Conservation (phyloP, 257 asterid species). For the Solanum ossicruentum region DNA sequence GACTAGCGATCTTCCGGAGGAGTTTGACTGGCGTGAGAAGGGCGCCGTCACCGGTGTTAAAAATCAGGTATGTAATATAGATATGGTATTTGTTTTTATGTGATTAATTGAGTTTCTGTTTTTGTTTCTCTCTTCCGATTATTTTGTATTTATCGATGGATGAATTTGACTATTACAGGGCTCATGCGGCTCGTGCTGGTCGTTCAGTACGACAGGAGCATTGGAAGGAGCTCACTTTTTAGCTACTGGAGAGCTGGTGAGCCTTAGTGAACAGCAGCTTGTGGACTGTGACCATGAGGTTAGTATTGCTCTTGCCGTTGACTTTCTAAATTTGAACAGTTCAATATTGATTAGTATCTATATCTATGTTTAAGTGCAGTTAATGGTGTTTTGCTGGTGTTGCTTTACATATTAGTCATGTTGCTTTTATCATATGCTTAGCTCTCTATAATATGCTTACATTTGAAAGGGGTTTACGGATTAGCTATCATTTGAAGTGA, state of each 20-base stretch:
- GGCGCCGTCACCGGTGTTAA: constrained; percentile 82
- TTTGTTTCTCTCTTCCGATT: neutral
- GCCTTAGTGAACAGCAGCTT: constrained; percentile 98
- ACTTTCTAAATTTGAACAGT: neutral
- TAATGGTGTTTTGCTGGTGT: neutral
- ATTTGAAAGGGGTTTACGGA: neutral
- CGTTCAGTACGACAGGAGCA: constrained; percentile 80
- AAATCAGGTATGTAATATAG: constrained; percentile 41
- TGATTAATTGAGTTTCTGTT: neutral
- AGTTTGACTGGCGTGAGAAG: constrained; percentile 81
- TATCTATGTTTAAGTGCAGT: neutral
- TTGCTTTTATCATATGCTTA: neutral
- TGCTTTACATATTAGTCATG: neutral
- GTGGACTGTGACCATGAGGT: constrained; percentile 98
- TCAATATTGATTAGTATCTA: neutral
- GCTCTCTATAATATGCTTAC: neutral
- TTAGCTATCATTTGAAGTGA: neutral
- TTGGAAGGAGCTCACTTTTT: constrained; percentile 83
- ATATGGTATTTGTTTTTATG: neutral
- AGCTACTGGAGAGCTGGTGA: constrained; percentile 68
- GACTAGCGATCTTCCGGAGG: constrained; percentile 47
- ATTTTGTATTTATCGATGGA: neutral
- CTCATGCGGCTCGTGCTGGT: constrained; percentile 95
- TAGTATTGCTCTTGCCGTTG: neutral
- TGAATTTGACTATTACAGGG: constrained; percentile 37